These are phyloP conservation scores for Curvularia sp. DNA, from an alignment of 2,329 filamentous ascomycete species.

Conservation along the genomic window DNA sequence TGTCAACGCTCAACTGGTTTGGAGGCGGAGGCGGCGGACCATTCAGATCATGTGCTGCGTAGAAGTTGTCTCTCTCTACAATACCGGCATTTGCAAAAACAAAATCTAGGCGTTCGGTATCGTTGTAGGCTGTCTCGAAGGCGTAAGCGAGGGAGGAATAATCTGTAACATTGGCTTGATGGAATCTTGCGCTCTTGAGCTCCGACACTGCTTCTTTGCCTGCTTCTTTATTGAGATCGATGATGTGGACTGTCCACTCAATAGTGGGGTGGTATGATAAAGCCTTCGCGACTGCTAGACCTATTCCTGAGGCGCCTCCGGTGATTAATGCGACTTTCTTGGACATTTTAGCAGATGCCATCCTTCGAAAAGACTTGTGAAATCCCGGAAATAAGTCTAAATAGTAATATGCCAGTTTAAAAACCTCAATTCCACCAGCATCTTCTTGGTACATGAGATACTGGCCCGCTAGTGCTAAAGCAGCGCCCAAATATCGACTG, in stretches of 20 bases:
- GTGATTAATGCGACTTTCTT: constrained; percentile 71
- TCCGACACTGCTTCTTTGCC: constrained; percentile 41
- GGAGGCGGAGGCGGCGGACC: constrained; percentile 39
- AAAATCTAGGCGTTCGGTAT: constrained; percentile 53
- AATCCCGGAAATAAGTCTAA: neutral
- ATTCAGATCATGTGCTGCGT: constrained; percentile 43
- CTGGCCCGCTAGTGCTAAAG: neutral
- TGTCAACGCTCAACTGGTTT: constrained; percentile 48
- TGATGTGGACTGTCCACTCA: constrained; percentile 52
- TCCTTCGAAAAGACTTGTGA: neutral
- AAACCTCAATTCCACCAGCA: neutral
- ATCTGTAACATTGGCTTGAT: constrained; percentile 50
- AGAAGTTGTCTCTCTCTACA: constrained; percentile 54
- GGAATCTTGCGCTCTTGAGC: constrained; percentile 47
- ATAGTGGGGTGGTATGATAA: constrained; percentile 42
- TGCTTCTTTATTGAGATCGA: constrained; percentile 51
- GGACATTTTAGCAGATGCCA: constrained; percentile 12
- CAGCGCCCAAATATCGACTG: neutral
- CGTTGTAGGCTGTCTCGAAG: constrained; percentile 51
- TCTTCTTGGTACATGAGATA: neutral
- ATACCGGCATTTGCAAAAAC: constrained; percentile 60
- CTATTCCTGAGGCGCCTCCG: constrained; percentile 70
- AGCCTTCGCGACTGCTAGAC: constrained; percentile 53
- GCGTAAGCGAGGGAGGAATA: constrained; percentile 46
- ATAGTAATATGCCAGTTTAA: neutral